phyloP scores from a whole-genome alignment of 148 eudicot genomes.

The Cornus controversa region DNA sequence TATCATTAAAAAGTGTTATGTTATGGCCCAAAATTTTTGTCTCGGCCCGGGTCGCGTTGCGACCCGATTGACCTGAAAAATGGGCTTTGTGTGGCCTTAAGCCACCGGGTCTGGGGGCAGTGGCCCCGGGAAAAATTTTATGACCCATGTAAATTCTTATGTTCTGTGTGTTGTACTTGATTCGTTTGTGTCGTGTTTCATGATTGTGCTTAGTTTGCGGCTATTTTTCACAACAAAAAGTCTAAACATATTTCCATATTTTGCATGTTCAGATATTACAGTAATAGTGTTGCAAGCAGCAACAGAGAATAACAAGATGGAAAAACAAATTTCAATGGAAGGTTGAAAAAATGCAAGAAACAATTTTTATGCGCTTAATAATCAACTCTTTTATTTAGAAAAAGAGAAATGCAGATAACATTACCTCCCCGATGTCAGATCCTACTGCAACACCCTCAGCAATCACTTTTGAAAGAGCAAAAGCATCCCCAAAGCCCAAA shows the following conservation, averaged over 20 bases:
- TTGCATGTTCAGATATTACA: not conserved
- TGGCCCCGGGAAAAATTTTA: too few species aligned
- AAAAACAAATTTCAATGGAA: not conserved
- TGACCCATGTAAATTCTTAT: too few species aligned
- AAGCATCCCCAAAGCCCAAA: slow-evolving; percentile 92
- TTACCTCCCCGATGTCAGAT: slow-evolving; percentile 97
- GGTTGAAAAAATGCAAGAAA: not conserved
- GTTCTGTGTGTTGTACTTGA: too few species aligned
- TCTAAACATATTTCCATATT: not conserved
- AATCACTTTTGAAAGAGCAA: slow-evolving; percentile 70
- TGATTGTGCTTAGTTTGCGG: too few species aligned
- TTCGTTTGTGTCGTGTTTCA: too few species aligned
- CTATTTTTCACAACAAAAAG: too few species aligned
- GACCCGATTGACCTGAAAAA: too few species aligned
- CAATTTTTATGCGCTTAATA: not conserved
- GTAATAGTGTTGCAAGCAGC: not conserved
- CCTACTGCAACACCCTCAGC: slow-evolving; percentile 88
- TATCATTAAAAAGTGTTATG: too few species aligned
- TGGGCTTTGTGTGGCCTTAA: too few species aligned
- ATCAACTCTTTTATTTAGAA: not conserved
- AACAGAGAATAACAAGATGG: not conserved
- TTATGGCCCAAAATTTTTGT: too few species aligned
- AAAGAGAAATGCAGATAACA: not conserved
- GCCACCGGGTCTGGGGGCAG: too few species aligned
- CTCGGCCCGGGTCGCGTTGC: too few species aligned